phyloP scores from a whole-genome alignment of 805 yeast genomes.

The Yarrowia osloensis region DNA sequence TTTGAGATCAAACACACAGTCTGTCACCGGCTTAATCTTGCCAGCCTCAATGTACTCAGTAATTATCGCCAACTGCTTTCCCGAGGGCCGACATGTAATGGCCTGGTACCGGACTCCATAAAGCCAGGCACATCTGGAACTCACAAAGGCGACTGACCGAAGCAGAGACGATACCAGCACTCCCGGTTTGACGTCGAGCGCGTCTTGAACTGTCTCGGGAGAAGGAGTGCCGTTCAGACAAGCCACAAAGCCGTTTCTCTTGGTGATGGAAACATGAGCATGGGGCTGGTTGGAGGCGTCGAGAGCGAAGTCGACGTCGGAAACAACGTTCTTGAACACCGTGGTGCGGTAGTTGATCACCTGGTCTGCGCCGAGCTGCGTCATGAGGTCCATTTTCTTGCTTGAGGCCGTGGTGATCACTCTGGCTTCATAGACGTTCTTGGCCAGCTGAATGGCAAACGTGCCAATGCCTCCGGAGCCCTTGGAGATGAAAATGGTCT shows the following conservation, averaged over 20 bases:
- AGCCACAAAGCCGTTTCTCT: constrained; percentile 32
- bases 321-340: constrained; percentile 31
- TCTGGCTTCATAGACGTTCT: constrained; percentile 35
- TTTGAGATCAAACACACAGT: constrained; percentile 29
- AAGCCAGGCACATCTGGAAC: background rate
- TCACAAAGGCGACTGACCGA: background rate
- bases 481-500: constrained; percentile 34
- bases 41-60: constrained; percentile 32
- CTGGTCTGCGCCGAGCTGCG: constrained; percentile 33
- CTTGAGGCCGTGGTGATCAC: constrained; percentile 36
- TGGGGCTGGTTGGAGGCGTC: constrained; percentile 34
- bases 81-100: constrained; percentile 13
- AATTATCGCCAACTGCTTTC: constrained; percentile 15
- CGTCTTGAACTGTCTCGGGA: background rate
- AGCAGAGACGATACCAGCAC: constrained; percentile 4
- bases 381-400: constrained; percentile 32
- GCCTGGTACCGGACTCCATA: constrained; percentile 26
- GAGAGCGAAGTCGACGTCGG: constrained; percentile 33
- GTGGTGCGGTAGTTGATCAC: constrained; percentile 36
- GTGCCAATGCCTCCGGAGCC: constrained; percentile 35
- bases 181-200: background rate
- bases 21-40: constrained; percentile 33
- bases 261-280: constrained; percentile 30
- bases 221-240: constrained; percentile 32
- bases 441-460: constrained; percentile 34